Evolutionary conservation across 2,329 filamentous ascomycete species (phyloP).

Genomic region (Myriosclerotinia duriaeana): DNA sequence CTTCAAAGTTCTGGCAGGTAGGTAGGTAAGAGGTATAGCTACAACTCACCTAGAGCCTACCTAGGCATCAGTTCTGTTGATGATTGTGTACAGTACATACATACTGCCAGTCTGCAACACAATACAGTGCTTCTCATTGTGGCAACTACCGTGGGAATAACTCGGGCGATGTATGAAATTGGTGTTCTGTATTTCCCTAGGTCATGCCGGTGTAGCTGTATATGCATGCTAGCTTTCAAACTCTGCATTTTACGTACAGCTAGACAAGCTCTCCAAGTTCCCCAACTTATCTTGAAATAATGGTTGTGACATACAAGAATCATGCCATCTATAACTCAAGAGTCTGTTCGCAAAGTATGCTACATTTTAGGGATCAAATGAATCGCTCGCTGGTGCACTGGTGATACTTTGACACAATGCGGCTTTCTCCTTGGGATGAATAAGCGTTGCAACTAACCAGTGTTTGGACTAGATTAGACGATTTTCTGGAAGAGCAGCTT

Average conservation of each 20-base stretch:
- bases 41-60: background rate
- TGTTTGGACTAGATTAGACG: slow-evolving; percentile 35
- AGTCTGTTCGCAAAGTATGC: slow-evolving; percentile 29
- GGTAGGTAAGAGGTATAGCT: background rate
- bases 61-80: background rate
- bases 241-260: background rate
- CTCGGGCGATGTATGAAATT: slow-evolving; percentile 17
- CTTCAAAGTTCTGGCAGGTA: slow-evolving; percentile 12
- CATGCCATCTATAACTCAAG: slow-evolving; percentile 10
- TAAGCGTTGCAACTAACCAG: slow-evolving; percentile 26
- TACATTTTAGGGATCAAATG: slow-evolving; percentile 29
- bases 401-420: slow-evolving; percentile 19
- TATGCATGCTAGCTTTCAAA: slow-evolving; percentile 18
- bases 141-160: slow-evolving; percentile 22
- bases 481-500: slow-evolving; percentile 34
- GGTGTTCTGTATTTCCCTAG: slow-evolving; percentile 16
- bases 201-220: slow-evolving; percentile 15
- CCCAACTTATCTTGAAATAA: slow-evolving; percentile 10
- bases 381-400: slow-evolving; percentile 20
- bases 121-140: slow-evolving; percentile 5
- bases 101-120: background rate
- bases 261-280: background rate
- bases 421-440: slow-evolving; percentile 31
- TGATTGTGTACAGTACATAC: background rate
- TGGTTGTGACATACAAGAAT: slow-evolving; percentile 8